Base-by-base conservation (phyloP, 2,329 filamentous ascomycete genomes). In the Harringtonia lauricola region DNA sequence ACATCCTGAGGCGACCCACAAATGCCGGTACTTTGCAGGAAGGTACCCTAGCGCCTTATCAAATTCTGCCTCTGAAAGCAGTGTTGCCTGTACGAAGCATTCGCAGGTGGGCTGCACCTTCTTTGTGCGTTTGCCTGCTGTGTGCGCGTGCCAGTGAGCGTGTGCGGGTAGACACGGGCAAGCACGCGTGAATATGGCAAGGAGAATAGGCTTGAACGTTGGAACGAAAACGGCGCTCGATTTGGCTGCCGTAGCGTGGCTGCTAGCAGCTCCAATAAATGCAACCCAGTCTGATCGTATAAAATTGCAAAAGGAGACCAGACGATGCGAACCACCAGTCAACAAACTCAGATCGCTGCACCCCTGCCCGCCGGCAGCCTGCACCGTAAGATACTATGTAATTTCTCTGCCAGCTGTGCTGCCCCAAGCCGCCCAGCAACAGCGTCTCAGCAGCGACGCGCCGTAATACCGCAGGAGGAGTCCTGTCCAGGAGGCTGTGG, bases 31-130 rank as follows among this genome's bases (percentile, higher is more conserved):
- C 39, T 41, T 41, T 18, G 9, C 18, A 17, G 19, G 15, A 19
- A 41, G 22, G 39, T 41, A 39, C 10, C 18, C n/a, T 37, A 39
- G 36, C 36, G 36, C 26, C n/a, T 17, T 39, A 39, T 38, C 22
- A 38, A 38, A 37, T n/a, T n/a, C n/a, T n/a, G n/a, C n/a, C n/a
- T n/a, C n/a, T n/a, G n/a, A n/a, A n/a, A n/a, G n/a, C n/a, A n/a
- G n/a, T n/a, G n/a, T n/a, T n/a, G n/a, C n/a, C n/a, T n/a, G n/a
- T n/a, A n/a, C n/a, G n/a, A n/a, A n/a, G n/a, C n/a, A n/a, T n/a
- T n/a, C n/a, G n/a, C n/a, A n/a, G n/a, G n/a, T n/a, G n/a, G n/a
- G n/a, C n/a, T n/a, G n/a, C n/a, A 41, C 8, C 15, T 38, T 34
- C 10, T 34, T 34, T 18, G n/a, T 35, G 17, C 19, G 4, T 35